Conservation (phyloP, 208 protist species). For the Crithidia bombi region DNA sequence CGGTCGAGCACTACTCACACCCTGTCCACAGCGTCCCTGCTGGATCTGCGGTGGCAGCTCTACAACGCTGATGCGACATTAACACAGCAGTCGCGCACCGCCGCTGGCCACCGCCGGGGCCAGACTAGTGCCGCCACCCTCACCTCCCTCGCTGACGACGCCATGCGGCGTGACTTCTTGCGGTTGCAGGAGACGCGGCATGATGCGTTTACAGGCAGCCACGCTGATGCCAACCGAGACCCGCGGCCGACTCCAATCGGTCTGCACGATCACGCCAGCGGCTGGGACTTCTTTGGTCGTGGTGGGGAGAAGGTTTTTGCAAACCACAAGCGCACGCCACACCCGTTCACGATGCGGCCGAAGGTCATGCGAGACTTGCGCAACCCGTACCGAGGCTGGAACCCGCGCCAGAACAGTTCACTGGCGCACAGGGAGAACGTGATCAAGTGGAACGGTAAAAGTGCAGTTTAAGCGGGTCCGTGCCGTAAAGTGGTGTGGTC, state of each 20-base stretch:
- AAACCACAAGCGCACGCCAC: slow-evolving; percentile 63
- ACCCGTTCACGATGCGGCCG: slow-evolving; percentile 77
- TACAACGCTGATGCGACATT: slow-evolving; percentile 6
- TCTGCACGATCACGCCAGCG: slow-evolving; percentile 81
- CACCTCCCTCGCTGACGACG: slow-evolving; percentile 57
- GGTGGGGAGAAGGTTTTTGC: slow-evolving; percentile 87
- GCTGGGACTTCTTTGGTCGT: slow-evolving; percentile 85
- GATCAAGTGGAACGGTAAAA: slow-evolving; percentile 87
- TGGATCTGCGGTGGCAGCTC: slow-evolving; percentile 20
- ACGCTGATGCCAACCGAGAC: slow-evolving; percentile 60
- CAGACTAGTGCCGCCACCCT: slow-evolving; percentile 37
- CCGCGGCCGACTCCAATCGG: slow-evolving; percentile 80
- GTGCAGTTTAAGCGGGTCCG: slow-evolving; percentile 55
- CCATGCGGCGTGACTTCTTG: slow-evolving; percentile 46
- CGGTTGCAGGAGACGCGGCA: slow-evolving; percentile 28
- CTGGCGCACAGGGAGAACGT: slow-evolving; percentile 84
- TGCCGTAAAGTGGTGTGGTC: not conserved
- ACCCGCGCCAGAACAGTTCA: slow-evolving; percentile 73
- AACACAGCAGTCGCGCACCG: not conserved
- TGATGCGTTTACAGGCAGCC: slow-evolving; percentile 32
- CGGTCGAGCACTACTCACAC: not conserved
- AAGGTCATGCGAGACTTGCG: slow-evolving; percentile 84
- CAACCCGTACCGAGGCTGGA: slow-evolving; percentile 86
- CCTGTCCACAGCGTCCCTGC: not conserved
- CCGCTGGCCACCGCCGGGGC: slow-evolving; percentile 27